A percentile compares a stretch with the other conserved stretches of the same genome.
These are phyloP conservation scores for Corchorus olitorius DNA, from an alignment of 345 rosid genomes.

Conservation along the genomic window DNA sequence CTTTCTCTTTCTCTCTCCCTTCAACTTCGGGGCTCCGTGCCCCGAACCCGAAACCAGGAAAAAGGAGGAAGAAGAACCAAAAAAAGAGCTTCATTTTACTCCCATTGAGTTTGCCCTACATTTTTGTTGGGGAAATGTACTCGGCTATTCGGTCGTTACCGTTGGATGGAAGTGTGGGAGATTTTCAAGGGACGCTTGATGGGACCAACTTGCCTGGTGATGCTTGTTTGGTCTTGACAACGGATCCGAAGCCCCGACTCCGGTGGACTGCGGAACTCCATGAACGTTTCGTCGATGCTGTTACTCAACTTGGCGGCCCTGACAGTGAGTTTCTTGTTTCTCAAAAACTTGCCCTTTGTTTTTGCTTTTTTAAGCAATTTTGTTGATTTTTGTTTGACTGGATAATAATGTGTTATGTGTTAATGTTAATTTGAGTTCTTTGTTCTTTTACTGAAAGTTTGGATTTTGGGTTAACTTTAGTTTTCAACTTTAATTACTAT, in stretches of 20 bases:
- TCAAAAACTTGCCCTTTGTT: background rate
- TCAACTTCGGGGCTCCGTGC: constrained; percentile 15
- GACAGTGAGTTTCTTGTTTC: constrained; percentile 55
- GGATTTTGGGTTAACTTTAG: too few species aligned
- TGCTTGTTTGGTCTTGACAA: constrained; percentile 78
- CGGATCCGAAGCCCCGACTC: constrained; percentile 97
- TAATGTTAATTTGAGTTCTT: background rate
- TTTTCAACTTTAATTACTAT: too few species aligned
- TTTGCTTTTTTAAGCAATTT: background rate
- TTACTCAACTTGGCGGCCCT: constrained; percentile 94
- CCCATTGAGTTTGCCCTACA: background rate
- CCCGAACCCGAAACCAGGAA: background rate
- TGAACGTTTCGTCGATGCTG: constrained; percentile 89
- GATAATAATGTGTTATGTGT: background rate
- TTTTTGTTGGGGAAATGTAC: constrained; percentile 49
- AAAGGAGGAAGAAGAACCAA: background rate
- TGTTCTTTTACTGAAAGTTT: background rate
- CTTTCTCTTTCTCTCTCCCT: constrained; percentile 4
- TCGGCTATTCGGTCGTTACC: constrained; percentile 76
- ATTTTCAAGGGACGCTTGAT: constrained; percentile 52
- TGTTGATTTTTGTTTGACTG: background rate
- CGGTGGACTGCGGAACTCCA: constrained; percentile 98
- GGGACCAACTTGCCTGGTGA: constrained; percentile 69
- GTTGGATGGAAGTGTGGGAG: constrained; percentile 52
- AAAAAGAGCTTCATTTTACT: background rate